Evolutionary conservation across 2,329 filamentous ascomycete genomes (phyloP).

Genomic region (Fusarium austroafricanum): DNA sequence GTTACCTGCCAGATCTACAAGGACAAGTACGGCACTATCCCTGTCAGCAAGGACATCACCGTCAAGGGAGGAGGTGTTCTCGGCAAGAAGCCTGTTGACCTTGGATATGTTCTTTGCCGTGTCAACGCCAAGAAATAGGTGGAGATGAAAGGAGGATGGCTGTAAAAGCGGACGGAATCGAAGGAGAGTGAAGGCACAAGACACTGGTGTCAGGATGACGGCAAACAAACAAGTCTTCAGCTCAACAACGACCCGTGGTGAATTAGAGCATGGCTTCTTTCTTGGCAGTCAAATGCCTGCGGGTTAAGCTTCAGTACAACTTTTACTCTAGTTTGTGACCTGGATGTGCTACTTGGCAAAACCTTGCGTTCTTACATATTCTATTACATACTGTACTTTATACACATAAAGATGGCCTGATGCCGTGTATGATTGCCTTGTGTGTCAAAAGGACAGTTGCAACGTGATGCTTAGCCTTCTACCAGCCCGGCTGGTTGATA

Average conservation of each 20-base stretch:
- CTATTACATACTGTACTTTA: too few species aligned
- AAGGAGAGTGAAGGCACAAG: background rate
- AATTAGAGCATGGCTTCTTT: background rate
- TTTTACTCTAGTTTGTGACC: too few species aligned
- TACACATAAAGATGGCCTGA: too few species aligned
- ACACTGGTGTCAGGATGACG: background rate
- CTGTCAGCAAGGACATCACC: slow-evolving; percentile 19
- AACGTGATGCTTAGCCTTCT: too few species aligned
- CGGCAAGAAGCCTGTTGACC: slow-evolving; percentile 28
- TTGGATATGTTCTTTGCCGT: slow-evolving; percentile 37
- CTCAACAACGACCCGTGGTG: background rate
- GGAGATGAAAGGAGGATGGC: background rate
- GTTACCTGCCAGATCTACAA: slow-evolving; percentile 35
- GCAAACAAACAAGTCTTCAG: background rate
- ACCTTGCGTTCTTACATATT: too few species aligned
- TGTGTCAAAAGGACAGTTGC: too few species aligned
- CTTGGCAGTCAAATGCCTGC: background rate
- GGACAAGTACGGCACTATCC: slow-evolving; percentile 22
- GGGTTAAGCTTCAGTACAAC: too few species aligned
- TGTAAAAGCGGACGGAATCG: too few species aligned
- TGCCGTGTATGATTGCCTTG: too few species aligned
- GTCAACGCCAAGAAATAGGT: slow-evolving; percentile 7
- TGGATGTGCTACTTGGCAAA: too few species aligned
- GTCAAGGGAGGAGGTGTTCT: slow-evolving; percentile 4
- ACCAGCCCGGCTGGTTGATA: too few species aligned